Evolutionary conservation across 2,329 filamentous ascomycete species (phyloP).

Genomic region (Ustulina deusta): DNA sequence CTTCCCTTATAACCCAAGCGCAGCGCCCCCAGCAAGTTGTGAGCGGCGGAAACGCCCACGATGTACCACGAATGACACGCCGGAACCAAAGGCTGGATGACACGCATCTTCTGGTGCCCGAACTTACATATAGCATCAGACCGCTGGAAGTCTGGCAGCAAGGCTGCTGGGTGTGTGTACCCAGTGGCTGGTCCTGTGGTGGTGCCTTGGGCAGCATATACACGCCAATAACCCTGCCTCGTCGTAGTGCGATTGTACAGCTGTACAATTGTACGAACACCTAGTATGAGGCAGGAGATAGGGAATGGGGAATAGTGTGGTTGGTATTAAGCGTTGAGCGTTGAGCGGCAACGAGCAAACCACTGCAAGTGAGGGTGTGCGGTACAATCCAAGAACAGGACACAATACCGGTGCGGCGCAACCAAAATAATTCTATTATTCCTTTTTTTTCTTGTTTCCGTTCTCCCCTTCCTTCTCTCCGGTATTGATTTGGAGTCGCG

Average conservation of each 20-base stretch:
- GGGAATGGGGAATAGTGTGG: background rate
- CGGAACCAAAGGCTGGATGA: slow-evolving; percentile 34
- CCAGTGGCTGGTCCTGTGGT: slow-evolving; percentile 22
- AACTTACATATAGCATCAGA: slow-evolving; percentile 22
- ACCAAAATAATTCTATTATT: slow-evolving; percentile 7
- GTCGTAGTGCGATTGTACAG: background rate
- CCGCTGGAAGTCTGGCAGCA: slow-evolving; percentile 20
- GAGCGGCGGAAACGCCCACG: slow-evolving; percentile 7
- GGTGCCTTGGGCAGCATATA: slow-evolving; percentile 37
- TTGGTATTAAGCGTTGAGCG: background rate
- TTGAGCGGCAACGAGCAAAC: slow-evolving; percentile 23
- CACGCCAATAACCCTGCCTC: background rate
- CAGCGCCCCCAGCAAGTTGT: background rate
- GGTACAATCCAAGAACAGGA: background rate
- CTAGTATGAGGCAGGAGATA: background rate
- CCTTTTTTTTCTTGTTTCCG: background rate
- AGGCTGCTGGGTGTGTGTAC: slow-evolving; percentile 23
- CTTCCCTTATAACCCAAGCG: slow-evolving; percentile 8
- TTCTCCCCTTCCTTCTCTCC: background rate
- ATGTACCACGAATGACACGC: slow-evolving; percentile 14
- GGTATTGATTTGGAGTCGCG: slow-evolving; percentile 13
- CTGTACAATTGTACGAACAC: background rate
- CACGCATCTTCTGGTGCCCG: slow-evolving; percentile 34
- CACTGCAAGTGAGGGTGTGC: slow-evolving; percentile 3
- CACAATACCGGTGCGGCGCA: slow-evolving; percentile 10